Percentiles rank a stretch among this genome's conserved stretches.
phyloP scores from a whole-genome alignment of 2,329 filamentous ascomycete species.

The Pyrenophora graminea region DNA sequence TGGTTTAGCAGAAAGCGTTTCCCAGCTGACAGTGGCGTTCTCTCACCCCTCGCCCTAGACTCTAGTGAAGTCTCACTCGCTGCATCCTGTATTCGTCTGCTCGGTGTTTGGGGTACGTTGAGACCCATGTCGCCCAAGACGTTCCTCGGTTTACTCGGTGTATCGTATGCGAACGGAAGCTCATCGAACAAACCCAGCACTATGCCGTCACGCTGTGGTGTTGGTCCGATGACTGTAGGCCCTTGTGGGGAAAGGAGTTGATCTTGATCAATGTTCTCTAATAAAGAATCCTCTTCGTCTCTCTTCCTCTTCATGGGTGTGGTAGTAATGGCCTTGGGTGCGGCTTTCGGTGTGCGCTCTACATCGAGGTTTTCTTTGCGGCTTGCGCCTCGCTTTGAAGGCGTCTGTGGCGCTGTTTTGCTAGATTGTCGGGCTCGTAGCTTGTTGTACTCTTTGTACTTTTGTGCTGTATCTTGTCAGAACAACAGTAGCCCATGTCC shows the following conservation, averaged over 20 bases:
- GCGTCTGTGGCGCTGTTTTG: conserved; percentile 37
- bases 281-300: conserved; percentile 19
- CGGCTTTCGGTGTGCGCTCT: conserved; percentile 35
- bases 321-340: conserved; percentile 17
- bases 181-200: conserved; percentile 79
- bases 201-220: conserved; percentile 76
- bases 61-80: conserved; percentile 37
- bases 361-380: conserved; percentile 26
- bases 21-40: conserved; percentile 58
- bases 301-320: conserved; percentile 43
- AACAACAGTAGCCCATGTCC: not conserved
- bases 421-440: conserved; percentile 51
- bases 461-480: conserved; percentile 58
- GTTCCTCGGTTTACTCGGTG: conserved; percentile 44
- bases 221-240: conserved; percentile 66
- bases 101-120: conserved; percentile 48
- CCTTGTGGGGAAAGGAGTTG: conserved; percentile 38
- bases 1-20: conserved; percentile 66
- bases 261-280: conserved; percentile 17
- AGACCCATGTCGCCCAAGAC: conserved; percentile 35
- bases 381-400: conserved; percentile 35
- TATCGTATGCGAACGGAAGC: conserved; percentile 56
- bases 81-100: conserved; percentile 33
- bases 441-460: conserved; percentile 77
- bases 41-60: conserved; percentile 37